Percentiles rank a stretch among this genome's conserved stretches.
Evolutionary conservation across 768 basidiomycete genomes (phyloP).

Genomic region (Kwoniella heveanensis): DNA sequence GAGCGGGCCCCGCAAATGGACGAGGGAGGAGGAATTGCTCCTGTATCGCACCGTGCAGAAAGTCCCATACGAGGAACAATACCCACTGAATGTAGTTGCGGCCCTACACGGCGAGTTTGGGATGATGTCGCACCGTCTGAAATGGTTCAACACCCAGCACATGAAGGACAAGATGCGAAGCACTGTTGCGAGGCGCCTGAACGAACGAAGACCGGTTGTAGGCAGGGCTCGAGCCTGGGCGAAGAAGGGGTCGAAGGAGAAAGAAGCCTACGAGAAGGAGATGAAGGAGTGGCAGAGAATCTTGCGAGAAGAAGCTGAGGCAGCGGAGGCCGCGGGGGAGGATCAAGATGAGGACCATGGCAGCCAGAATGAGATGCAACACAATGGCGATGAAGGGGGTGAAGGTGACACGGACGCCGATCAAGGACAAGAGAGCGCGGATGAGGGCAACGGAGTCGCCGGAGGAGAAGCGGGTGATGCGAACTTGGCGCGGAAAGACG

Average conservation of each 20-base stretch:
- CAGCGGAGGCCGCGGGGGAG: constrained; percentile 7
- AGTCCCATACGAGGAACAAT: constrained; percentile 33
- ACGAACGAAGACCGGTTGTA: constrained; percentile 22
- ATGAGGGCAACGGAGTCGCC: constrained; percentile 1
- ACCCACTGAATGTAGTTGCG: constrained; percentile 38
- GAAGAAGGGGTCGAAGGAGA: constrained; percentile 12
- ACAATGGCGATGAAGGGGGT: constrained; percentile 2
- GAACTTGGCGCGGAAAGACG: too few relatives aligned
- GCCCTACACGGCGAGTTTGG: constrained; percentile 44
- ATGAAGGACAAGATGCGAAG: constrained; percentile 51
- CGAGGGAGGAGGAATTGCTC: constrained; percentile 37
- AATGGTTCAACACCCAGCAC: constrained; percentile 42
- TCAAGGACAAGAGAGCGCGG: too few relatives aligned
- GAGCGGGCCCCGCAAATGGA: constrained; percentile 36
- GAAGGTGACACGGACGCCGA: constrained; percentile 2
- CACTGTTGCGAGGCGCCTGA: constrained; percentile 30
- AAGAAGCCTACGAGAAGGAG: constrained; percentile 20
- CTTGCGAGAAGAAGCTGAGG: not conserved
- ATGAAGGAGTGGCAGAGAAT: constrained; percentile 14
- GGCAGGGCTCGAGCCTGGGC: constrained; percentile 40
- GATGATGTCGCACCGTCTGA: constrained; percentile 7
- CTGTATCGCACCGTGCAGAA: constrained; percentile 49
- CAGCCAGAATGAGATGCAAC: not conserved
- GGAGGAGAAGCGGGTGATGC: not conserved
- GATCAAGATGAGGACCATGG: constrained; percentile 15